Evolutionary conservation across 805 yeast species (phyloP), one percentile per base, ranked within the genome.

Genomic region (Saccharomycopsis babjevae): DNA sequence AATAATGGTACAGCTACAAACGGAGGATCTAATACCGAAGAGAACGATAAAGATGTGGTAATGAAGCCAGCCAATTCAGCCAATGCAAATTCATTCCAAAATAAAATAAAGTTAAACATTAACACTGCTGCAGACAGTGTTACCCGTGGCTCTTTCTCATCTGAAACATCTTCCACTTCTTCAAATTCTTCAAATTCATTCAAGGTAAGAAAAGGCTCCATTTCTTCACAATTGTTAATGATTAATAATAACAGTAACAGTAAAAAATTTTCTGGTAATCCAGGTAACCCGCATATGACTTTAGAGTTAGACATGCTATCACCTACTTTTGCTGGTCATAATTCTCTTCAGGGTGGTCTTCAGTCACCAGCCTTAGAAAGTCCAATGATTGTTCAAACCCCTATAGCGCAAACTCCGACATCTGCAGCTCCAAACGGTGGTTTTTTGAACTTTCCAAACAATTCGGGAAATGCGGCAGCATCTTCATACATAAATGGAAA

Each of bases 141-240:
- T 8, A 32, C 56, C 15, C 52, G 52, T 43, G 38, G 34, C 4
- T 39, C 43, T 43, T 39, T 39, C 54, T 22, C 39, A 32, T 56
- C 58, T 34, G 43, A 42, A 22, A 56, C 58, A 18, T 56, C 58
- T 32, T 56, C 58, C 25, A 39, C 58, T 11, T 40, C 58, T 32
- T 56, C 58, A 25, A 30, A 34, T 15, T 56, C 58, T 30, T 56
- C 58, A 20, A 42, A 28, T 7, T 42, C 57, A 8, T 56, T 30
- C 16, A 40, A 46, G 28, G 28, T 46, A 8, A 46, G 52, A 46
- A 46, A 46, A 25, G 52, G 52, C 16, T 46, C 52, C 10, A 46
- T 46, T 46, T 46, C 52, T 22, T 46, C 52, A 5, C 52, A 46
- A 22, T 46, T 46, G 16, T 7, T 46, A 22, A 46, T 46, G 52